Percentiles rank a stretch among this genome's conserved stretches.
Conservation (phyloP, 768 basidiomycete genomes). For the Clitopilus passeckerianus region DNA sequence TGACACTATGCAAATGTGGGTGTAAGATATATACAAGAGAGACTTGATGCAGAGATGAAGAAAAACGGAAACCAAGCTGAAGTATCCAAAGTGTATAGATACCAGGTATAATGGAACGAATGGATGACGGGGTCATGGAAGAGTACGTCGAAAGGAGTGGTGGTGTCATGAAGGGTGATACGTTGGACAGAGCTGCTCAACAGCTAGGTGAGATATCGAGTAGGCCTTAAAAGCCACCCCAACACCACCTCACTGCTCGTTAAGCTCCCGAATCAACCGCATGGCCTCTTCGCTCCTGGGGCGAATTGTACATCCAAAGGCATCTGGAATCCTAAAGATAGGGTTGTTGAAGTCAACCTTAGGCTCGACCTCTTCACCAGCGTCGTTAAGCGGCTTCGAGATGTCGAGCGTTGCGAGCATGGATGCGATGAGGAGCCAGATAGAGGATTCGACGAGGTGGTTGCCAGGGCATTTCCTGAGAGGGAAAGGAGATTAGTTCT, state of each 20-base stretch:
- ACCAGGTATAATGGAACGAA: not conserved
- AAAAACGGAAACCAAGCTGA: not conserved
- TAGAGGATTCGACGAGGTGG: constrained; percentile 57
- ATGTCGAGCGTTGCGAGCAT: constrained; percentile 59
- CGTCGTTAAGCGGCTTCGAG: constrained; percentile 41
- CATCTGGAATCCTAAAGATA: constrained; percentile 52
- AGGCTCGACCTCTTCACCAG: constrained; percentile 43
- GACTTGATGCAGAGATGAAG: not conserved
- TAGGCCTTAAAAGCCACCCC: not conserved
- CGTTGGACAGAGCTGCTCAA: not conserved
- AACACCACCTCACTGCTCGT: not conserved
- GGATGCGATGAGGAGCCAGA: constrained; percentile 52
- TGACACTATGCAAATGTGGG: not conserved
- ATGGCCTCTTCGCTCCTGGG: constrained; percentile 43
- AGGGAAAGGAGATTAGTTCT: not conserved
- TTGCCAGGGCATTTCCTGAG: constrained; percentile 57
- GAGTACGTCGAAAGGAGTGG: not conserved
- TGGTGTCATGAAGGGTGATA: not conserved
- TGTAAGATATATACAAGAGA: too few relatives aligned
- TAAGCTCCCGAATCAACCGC: constrained; percentile 30
- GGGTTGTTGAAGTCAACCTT: constrained; percentile 51
- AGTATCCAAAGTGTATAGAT: not conserved
- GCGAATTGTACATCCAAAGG: constrained; percentile 44
- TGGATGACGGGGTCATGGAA: not conserved
- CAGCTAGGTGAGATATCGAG: too few relatives aligned